Conservation (phyloP, 2,329 filamentous ascomycete species). For the Fusarium sp. region DNA sequence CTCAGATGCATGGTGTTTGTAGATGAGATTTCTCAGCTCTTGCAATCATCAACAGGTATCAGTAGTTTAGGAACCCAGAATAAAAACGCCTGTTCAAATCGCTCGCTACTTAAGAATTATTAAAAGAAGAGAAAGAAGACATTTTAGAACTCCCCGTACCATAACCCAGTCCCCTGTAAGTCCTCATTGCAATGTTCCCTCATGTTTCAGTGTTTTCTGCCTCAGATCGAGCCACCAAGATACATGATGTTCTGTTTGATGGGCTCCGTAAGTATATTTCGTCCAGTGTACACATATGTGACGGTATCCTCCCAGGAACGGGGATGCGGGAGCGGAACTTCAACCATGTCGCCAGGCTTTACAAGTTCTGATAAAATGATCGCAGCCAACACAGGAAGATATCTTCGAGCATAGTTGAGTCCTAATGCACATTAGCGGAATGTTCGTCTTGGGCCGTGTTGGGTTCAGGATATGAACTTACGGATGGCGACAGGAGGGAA, state of each 20-base stretch:
- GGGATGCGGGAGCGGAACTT: conserved; percentile 68
- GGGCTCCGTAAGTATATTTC: conserved; percentile 56
- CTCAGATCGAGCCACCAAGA: conserved; percentile 62
- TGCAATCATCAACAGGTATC: too few species aligned
- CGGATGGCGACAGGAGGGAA: conserved; percentile 38
- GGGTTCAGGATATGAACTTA: conserved; percentile 21
- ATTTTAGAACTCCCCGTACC: not conserved
- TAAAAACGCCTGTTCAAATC: not conserved
- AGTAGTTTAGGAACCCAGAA: not conserved
- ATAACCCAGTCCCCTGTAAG: not conserved
- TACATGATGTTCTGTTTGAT: conserved; percentile 65
- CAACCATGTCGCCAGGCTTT: conserved; percentile 63
- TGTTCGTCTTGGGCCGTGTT: not conserved
- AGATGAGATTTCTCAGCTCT: not conserved
- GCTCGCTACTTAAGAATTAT: conserved; percentile 9
- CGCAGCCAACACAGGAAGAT: conserved; percentile 64
- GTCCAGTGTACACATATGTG: conserved; percentile 65
- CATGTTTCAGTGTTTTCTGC: not conserved
- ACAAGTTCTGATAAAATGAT: conserved; percentile 66
- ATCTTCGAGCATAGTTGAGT: conserved; percentile 47
- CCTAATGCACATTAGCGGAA: conserved; percentile 39
- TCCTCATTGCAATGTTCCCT: not conserved
- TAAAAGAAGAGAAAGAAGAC: not conserved
- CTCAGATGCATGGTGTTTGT: too few species aligned
- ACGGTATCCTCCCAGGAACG: conserved; percentile 66